Conservation (phyloP, 139 green algal genomes). For the Chlamydomonas incerta region DNA sequence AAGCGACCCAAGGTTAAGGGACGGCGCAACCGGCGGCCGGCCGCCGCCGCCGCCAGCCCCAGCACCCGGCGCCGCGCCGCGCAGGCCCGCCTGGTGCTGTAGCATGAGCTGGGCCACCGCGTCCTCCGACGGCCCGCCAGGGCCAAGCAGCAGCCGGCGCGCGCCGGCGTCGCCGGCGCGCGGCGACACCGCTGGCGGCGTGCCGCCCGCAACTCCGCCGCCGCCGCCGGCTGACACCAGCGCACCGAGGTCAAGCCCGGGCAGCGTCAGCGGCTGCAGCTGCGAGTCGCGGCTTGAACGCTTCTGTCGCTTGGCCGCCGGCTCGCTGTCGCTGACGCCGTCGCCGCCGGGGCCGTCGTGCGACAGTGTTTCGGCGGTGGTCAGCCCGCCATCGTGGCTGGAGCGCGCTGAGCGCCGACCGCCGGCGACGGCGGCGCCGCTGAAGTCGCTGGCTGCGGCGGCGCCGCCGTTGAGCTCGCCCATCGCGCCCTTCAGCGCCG, state of each 20-base stretch:
- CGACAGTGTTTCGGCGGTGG: background rate
- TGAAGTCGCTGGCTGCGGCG: background rate
- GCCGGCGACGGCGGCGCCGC: background rate
- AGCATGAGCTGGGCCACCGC: background rate
- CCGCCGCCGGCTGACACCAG: too few species aligned
- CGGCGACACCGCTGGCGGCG: background rate
- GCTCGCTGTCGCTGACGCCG: background rate
- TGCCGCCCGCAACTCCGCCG: too few species aligned
- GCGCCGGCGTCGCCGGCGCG: too few species aligned
- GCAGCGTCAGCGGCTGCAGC: too few species aligned
- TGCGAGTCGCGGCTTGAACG: background rate
- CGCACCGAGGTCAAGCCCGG: background rate
- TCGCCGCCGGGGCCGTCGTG: background rate
- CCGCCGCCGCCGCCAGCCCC: too few species aligned
- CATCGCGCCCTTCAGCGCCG: too few species aligned
- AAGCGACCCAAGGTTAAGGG: conserved; percentile 21
- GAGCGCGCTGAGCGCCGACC: background rate
- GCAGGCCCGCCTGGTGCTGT: background rate
- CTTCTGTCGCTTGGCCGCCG: conserved; percentile 28
- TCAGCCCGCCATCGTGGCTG: background rate
- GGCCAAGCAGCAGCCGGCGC: background rate
- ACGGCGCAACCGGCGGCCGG: background rate
- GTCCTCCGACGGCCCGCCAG: background rate
- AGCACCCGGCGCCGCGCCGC: too few species aligned
- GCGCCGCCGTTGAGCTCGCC: background rate